Evolutionary conservation across 2,329 filamentous ascomycete species (phyloP), one percentile per base, ranked within the genome.

Genomic region (Gaeumannomyces tritici): DNA sequence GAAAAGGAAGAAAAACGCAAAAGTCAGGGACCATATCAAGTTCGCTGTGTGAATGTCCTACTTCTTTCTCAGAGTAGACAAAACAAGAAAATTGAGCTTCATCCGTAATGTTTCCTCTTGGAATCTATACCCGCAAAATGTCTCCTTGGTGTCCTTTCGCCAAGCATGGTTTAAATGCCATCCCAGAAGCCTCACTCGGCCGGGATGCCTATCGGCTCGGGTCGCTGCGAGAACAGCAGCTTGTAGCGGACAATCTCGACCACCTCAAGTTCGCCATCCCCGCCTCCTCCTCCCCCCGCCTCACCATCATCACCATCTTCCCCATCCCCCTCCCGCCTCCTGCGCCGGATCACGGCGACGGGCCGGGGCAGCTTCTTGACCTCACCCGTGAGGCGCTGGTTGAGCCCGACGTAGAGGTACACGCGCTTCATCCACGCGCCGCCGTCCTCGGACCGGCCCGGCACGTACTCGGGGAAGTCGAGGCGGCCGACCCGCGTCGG

Each of bases 361-460:
- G 93, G 87, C 70, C 85, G 89, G 7, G 83, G 83, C 60, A 98
- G 76, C 75, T 92, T 96, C 80, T 92, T 96, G 59, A 96, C 87
- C 74, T 98, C 92, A 4, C 95, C 95, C 1, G 87, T 90, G 71
- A 98, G 83, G 64, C 93, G 83, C 76, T 98, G 95, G 72, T 97
- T 89, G 70, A 88, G 85, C 7, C 93, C 95, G 5, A 98, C 84
- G 71, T 93, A 96, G 59, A 98, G 77, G 71, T 96, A 90, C 31
- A 93, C 91, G 47, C 85, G 83, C 75, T 92, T 96, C 90, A 93
- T 92, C 93, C 93, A 97, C 12, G 83, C 83, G 0, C 84, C 87
- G 68, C 85, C 82, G 31, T 82, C 76, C 24, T 57, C 59, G 27
- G 47, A 51, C n/a, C 26, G 21, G n/a, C 55, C 60, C 11, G 83